Evolutionary conservation across 148 eudicot genomes (phyloP).

Genomic region (Polygonum aviculare): DNA sequence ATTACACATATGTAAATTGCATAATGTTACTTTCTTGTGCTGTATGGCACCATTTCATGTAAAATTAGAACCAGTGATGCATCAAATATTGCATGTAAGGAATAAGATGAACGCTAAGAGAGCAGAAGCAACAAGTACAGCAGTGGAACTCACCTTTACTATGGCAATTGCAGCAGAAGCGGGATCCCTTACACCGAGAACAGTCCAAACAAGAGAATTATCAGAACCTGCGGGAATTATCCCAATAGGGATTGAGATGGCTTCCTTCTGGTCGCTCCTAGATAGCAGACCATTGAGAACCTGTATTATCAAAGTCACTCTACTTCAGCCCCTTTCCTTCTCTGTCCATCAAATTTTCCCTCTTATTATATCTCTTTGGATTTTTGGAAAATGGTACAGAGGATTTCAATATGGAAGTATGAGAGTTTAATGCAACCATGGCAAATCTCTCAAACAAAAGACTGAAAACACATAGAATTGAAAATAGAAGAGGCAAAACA

Average conservation of each 20-base stretch:
- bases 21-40: not conserved
- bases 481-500: not conserved
- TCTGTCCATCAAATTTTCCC: not conserved
- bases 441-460: not conserved
- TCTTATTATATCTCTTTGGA: not conserved
- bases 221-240: slow-evolving; percentile 99
- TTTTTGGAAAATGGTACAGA: not conserved
- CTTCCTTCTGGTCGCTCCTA: slow-evolving; percentile 86
- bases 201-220: slow-evolving; percentile 97
- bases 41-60: not conserved
- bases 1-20: not conserved
- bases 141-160: slow-evolving; percentile 53
- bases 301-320: slow-evolving; percentile 27
- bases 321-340: not conserved
- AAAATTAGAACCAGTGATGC: not conserved
- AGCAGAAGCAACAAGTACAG: not conserved
- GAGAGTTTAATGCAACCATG: not conserved
- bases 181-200: slow-evolving; percentile 95
- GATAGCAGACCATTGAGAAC: slow-evolving; percentile 81
- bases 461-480: not conserved
- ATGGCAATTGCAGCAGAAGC: slow-evolving; percentile 91
- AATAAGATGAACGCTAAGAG: not conserved
- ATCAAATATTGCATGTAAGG: not conserved
- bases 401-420: not conserved
- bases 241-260: slow-evolving; percentile 88